Base-by-base conservation (phyloP, 148 eudicot genomes). In the Cornus suecica region DNA sequence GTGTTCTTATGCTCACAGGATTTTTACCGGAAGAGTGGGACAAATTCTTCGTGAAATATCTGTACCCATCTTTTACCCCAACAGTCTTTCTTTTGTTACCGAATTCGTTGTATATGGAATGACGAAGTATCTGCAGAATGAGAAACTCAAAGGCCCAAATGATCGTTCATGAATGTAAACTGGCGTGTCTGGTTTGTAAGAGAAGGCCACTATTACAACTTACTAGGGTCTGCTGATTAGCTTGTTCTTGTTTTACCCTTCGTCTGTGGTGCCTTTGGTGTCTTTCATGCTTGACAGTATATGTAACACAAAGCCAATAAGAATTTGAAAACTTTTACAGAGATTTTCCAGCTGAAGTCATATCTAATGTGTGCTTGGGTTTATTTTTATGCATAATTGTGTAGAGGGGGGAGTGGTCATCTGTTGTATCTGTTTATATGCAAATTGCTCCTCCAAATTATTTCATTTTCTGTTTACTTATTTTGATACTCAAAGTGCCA, bases 61-160 rank as follows among this genome's bases (percentile, higher is more conserved):
- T 93, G 9, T 91, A 93, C 87, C 98, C 98, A 60, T 76, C 90
- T 48, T 93, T 91, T 79, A 94, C 98, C 25, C 97, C 94, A n/a
- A 94, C 96, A 2, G 98, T 94, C 31, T 83, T 84, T 84, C 78
- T 94, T 66, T 94, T 73, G 85, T 94, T 58, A 92, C 92, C 58
- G 97, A 92, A 78, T 86, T 94, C 4, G 92, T 88, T 75, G 76
- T 69, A 26, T 90, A 94, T 70, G 94, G 97, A 67, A 91, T 90
- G 72, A 41, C 80, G 48, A 94, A 94, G 83, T 91, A 94, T 85
- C 77, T 90, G 83, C 88, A 91, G 86, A 91, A 90, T 61, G 90
- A 91, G 65, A 71, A 84, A 54, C 73, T 78, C 1, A 76, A 85
- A 10, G 83, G 67, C 32, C 66, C 15, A 74, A 84, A 18, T 86